Percentiles rank a stretch among this genome's conserved stretches.
phyloP scores from a whole-genome alignment of 441 rosid species.

The Corymbia calophylla region DNA sequence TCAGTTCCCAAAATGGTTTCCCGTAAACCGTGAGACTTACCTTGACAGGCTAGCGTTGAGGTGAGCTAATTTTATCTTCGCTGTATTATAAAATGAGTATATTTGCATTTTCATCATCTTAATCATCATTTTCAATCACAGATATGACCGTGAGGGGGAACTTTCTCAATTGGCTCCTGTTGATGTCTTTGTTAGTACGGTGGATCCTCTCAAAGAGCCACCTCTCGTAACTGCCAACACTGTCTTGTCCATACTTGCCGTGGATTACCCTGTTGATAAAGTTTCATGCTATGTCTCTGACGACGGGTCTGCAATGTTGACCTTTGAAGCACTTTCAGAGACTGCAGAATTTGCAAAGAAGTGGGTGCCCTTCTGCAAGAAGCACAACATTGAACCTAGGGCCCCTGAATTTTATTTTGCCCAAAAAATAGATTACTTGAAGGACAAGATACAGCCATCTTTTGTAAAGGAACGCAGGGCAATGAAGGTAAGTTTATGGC shows the following conservation, averaged over 20 bases:
- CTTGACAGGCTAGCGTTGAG: slow-evolving; percentile 82
- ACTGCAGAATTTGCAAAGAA: slow-evolving; percentile 77
- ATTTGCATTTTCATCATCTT: slow-evolving; percentile 20
- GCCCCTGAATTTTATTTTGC: slow-evolving; percentile 87
- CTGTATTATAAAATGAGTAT: slow-evolving; percentile 59
- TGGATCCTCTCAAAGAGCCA: slow-evolving; percentile 92
- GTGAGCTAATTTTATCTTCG: slow-evolving; percentile 16
- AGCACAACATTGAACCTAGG: slow-evolving; percentile 80
- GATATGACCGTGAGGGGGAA: slow-evolving; percentile 7
- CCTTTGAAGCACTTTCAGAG: slow-evolving; percentile 85
- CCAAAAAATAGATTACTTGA: slow-evolving; percentile 64
- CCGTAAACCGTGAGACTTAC: slow-evolving; percentile 66
- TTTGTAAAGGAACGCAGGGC: slow-evolving; percentile 83
- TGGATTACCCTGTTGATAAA: slow-evolving; percentile 87
- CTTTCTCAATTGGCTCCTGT: slow-evolving; percentile 55
- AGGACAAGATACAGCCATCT: slow-evolving; percentile 67
- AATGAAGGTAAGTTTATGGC: not conserved
- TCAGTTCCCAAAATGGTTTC: slow-evolving; percentile 89
- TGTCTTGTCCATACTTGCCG: slow-evolving; percentile 76
- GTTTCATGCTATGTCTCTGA: slow-evolving; percentile 88
- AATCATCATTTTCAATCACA: not conserved
- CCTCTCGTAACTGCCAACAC: slow-evolving; percentile 90
- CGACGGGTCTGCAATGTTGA: slow-evolving; percentile 80
- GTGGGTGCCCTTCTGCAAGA: slow-evolving; percentile 94
- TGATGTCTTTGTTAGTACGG: slow-evolving; percentile 87